Evolutionary conservation across 768 basidiomycete species (phyloP).

Genomic region (Boletellus sp.): DNA sequence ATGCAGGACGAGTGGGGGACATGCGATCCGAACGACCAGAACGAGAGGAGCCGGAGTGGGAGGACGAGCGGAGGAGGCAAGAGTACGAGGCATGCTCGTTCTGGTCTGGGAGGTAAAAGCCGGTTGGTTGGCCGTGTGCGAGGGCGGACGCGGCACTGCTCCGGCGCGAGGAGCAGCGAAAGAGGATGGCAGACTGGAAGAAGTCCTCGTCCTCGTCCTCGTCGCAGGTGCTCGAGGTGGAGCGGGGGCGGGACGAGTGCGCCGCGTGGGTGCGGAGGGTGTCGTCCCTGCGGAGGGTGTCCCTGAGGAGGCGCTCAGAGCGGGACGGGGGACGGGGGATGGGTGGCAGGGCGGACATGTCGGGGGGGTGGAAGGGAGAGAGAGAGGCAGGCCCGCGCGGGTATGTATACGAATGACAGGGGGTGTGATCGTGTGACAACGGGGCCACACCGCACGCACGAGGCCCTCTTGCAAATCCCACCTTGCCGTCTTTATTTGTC

Average conservation of each 20-base stretch:
- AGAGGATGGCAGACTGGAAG: conserved; percentile 28
- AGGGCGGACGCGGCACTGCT: conserved; percentile 20
- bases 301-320: conserved; percentile 53
- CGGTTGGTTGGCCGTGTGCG: conserved; percentile 4
- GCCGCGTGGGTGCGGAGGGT: conserved; percentile 32
- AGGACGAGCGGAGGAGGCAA: conserved; percentile 24
- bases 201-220: conserved; percentile 27
- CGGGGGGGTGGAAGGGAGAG: conserved; percentile 10
- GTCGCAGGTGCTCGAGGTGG: conserved; percentile 22
- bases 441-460: conserved; percentile 17
- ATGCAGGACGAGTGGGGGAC: conserved; percentile 9
- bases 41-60: conserved; percentile 26
- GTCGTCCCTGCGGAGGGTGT: conserved; percentile 51
- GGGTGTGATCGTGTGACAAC: conserved; percentile 27
- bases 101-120: conserved; percentile 35
- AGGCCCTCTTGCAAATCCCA: conserved; percentile 1
- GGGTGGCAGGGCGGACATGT: conserved; percentile 11
- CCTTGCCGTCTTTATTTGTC: too few species aligned
- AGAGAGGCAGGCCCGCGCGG: background rate
- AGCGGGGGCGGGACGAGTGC: conserved; percentile 20
- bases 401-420: conserved; percentile 26
- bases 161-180: conserved; percentile 20
- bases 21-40: conserved; percentile 21
- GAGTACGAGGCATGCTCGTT: conserved; percentile 24
- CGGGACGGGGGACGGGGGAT: conserved; percentile 42